These are phyloP conservation scores for Globisporangium mamillatum DNA, from an alignment of 352 stramenopile genomes.

Conservation along the genomic window DNA sequence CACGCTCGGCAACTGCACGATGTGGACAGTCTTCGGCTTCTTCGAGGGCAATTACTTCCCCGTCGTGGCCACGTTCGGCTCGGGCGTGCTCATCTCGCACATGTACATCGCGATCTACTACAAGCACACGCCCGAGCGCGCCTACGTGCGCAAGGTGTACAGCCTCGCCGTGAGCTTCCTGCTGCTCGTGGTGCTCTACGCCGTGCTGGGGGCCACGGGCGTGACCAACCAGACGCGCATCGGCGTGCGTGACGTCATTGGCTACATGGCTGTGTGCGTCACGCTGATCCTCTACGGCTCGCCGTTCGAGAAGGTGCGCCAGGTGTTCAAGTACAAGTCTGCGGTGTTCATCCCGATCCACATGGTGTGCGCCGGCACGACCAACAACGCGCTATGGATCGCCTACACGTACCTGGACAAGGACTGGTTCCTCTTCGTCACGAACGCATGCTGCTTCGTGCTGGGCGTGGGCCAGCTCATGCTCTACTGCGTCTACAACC, in stretches of 20 bases:
- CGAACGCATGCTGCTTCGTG: conserved; percentile 39
- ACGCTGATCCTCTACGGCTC: conserved; percentile 53
- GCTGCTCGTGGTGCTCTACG: conserved; percentile 5
- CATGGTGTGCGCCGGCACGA: conserved; percentile 46
- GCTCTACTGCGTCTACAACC: conserved; percentile 50
- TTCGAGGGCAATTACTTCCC: conserved; percentile 41
- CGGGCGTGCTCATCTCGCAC: conserved; percentile 23
- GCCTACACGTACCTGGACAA: conserved; percentile 35
- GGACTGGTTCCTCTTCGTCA: conserved; percentile 55
- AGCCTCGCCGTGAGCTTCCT: conserved; percentile 7
- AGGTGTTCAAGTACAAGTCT: conserved; percentile 46
- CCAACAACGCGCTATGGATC: conserved; percentile 62
- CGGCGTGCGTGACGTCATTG: conserved; percentile 31
- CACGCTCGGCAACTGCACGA: conserved; percentile 44
- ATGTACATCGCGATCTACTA: conserved; percentile 32
- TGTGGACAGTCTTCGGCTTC: conserved; percentile 42
- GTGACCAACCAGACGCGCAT: conserved; percentile 22
- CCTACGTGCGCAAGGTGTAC: conserved; percentile 8
- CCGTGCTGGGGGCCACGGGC: conserved; percentile 9
- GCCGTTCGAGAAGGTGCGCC: conserved; percentile 48
- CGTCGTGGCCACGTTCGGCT: conserved; percentile 37
- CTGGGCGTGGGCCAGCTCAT: conserved; percentile 33
- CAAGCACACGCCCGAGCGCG: conserved; percentile 7
- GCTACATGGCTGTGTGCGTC: conserved; percentile 35
- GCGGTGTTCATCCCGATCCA: conserved; percentile 51